Conservation (phyloP, 1,139 yeast genomes). For the Chernovozyma sophiae-reginae region DNA sequence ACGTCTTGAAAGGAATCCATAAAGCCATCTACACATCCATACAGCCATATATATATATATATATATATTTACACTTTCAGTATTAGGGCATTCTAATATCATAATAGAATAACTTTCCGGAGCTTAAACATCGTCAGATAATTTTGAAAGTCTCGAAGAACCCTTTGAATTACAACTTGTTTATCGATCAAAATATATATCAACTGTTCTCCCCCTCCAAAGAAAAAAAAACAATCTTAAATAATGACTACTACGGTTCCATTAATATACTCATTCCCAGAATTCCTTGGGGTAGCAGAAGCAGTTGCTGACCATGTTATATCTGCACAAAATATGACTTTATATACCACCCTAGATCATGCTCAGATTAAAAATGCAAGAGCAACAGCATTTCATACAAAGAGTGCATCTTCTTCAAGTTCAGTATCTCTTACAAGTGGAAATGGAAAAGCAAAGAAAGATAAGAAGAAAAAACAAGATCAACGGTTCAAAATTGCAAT, state of each 20-base stretch:
- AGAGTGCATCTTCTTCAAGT: conserved; percentile 1
- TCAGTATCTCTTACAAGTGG: conserved; percentile 4
- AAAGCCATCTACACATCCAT: too few species aligned
- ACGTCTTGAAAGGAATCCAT: too few species aligned
- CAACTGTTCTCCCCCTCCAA: too few species aligned
- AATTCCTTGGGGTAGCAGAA: conserved; percentile 84
- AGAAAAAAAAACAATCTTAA: too few species aligned
- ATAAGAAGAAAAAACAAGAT: conserved; percentile 46
- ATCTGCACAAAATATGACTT: conserved; percentile 69
- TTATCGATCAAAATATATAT: too few species aligned
- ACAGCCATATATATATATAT: too few species aligned
- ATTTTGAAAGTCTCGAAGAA: too few species aligned
- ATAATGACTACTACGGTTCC: conserved; percentile 93
- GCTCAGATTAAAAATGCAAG: conserved; percentile 29
- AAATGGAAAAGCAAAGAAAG: conserved; percentile 23
- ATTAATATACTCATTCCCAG: conserved; percentile 85
- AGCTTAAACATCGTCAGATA: too few species aligned
- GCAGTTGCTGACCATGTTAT: conserved; percentile 91
- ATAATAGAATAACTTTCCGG: too few species aligned
- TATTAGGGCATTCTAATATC: too few species aligned
- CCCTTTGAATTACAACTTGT: too few species aligned
- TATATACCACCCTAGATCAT: conserved; percentile 47
- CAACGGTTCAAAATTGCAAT: conserved; percentile 84
- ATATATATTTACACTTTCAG: too few species aligned
- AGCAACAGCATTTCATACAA: conserved; percentile 10